phyloP scores from a whole-genome alignment of 441 rosid genomes.

The Codiaeum variegatum region DNA sequence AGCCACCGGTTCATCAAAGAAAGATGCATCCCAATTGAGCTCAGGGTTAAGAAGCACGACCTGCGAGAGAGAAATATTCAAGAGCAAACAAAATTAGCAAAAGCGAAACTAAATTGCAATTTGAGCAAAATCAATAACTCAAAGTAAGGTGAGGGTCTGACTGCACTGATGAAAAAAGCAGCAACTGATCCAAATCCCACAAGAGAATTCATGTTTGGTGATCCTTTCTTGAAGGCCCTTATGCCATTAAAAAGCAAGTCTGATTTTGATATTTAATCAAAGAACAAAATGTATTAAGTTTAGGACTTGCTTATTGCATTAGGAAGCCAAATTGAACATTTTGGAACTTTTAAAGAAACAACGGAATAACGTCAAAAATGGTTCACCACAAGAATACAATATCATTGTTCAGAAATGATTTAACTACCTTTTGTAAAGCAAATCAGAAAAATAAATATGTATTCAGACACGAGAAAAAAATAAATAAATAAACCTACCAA shows the following conservation, averaged over 20 bases:
- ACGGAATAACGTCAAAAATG: too few species aligned
- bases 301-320: not conserved
- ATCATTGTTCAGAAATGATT: not conserved
- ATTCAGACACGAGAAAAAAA: not conserved
- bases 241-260: constrained; percentile 81
- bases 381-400: not conserved
- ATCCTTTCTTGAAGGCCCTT: constrained; percentile 71
- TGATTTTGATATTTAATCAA: constrained; percentile 27
- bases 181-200: constrained; percentile 87
- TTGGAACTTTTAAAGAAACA: not conserved
- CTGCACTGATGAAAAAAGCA: constrained; percentile 81
- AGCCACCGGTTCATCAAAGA: constrained; percentile 96
- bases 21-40: constrained; percentile 90
- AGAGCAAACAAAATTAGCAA: constrained; percentile 22
- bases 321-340: not conserved
- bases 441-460: not conserved
- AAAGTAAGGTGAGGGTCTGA: constrained; percentile 29
- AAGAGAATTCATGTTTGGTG: constrained; percentile 96
- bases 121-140: not conserved
- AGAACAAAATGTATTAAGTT: not conserved
- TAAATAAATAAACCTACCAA: too few species aligned
- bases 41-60: constrained; percentile 77
- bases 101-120: constrained; percentile 14
- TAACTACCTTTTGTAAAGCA: not conserved
- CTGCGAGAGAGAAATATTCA: constrained; percentile 33